Conservation (phyloP, 331 rosid genomes). For the Malus hybrid region DNA sequence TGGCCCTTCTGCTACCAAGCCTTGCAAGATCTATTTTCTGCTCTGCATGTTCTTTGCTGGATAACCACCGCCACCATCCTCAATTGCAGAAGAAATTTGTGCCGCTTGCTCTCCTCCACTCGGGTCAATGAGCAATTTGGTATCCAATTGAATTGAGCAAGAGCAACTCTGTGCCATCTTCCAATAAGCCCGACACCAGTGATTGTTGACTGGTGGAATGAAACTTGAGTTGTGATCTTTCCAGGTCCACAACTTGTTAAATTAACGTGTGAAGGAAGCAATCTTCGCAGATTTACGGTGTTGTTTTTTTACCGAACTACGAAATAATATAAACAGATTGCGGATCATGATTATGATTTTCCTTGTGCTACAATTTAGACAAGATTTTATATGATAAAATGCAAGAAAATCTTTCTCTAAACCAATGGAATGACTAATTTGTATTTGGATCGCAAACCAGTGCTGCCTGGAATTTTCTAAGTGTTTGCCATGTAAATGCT, state of each 20-base stretch:
- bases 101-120: not conserved
- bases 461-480: no score
- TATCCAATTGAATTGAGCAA: not conserved
- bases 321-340: not conserved
- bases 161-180: not conserved
- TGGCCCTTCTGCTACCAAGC: not conserved
- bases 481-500: no score
- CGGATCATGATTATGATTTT: not conserved
- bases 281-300: not conserved
- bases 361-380: not conserved
- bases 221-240: not conserved
- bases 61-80: not conserved
- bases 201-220: not conserved
- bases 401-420: not conserved
- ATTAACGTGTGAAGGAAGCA: not conserved
- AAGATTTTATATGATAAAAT: not conserved
- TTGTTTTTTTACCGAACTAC: not conserved
- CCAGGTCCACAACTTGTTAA: not conserved
- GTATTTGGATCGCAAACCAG: no score
- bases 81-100: not conserved
- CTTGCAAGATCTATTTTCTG: not conserved
- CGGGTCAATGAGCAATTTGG: not conserved
- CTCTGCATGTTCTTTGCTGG: not conserved
- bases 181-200: not conserved
- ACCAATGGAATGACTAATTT: not conserved